These are phyloP conservation scores for Spiraea crenata DNA, from an alignment of 331 rosid species.

Conservation along the genomic window DNA sequence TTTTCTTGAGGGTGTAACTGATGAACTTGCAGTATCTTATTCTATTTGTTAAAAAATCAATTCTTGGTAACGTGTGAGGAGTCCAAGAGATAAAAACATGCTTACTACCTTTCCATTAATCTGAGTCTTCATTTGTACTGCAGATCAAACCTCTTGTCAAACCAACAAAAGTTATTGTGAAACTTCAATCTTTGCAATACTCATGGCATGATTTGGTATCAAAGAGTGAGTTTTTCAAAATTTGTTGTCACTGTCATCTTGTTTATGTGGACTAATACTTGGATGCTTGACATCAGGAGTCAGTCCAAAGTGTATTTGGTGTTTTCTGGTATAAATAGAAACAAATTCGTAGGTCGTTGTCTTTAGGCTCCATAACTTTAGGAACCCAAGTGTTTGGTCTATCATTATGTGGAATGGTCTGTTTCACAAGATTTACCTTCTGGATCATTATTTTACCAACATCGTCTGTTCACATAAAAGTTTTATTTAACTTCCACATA, in stretches of 20 bases:
- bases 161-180: constrained; percentile 61
- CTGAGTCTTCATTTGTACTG: constrained; percentile 12
- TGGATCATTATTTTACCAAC: neutral
- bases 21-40: neutral
- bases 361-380: neutral
- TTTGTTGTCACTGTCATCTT: neutral
- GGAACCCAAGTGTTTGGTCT: neutral
- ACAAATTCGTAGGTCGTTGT: neutral
- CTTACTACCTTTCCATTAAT: neutral
- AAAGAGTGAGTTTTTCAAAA: constrained; percentile 47
- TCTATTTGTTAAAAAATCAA: neutral
- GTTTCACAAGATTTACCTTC: neutral
- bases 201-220: constrained; percentile 94
- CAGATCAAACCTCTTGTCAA: constrained; percentile 90
- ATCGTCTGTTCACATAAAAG: neutral
- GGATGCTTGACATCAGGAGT: constrained; percentile 4
- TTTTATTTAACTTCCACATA: neutral
- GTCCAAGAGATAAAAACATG: too few species aligned
- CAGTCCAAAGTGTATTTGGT: neutral
- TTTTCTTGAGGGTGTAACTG: neutral
- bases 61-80: too few species aligned
- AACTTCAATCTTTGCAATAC: constrained; percentile 48
- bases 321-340: neutral
- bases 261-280: neutral
- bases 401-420: neutral